A percentile compares a stretch with the other conserved stretches of the same genome.
These are phyloP conservation scores for Claviceps citrina DNA, from an alignment of 2,329 filamentous ascomycete genomes.

Conservation along the genomic window DNA sequence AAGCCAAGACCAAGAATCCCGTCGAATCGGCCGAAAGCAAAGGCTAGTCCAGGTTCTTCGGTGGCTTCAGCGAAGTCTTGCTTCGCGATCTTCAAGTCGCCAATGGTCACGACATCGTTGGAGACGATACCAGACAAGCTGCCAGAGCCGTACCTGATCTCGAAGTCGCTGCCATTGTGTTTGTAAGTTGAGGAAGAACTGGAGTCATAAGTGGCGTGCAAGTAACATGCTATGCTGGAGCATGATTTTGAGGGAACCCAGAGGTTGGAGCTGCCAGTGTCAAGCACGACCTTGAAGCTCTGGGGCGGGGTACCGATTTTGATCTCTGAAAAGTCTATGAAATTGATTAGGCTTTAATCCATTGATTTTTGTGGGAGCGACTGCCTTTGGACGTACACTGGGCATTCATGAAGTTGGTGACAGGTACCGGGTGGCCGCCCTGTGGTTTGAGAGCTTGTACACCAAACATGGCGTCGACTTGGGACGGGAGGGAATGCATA, in stretches of 20 bases:
- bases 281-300: conserved; percentile 93
- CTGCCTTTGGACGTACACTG: conserved; percentile 55
- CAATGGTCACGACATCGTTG: conserved; percentile 71
- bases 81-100: conserved; percentile 72
- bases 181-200: conserved; percentile 78
- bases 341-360: background rate
- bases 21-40: conserved; percentile 94
- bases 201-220: conserved; percentile 94
- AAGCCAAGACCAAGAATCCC: conserved; percentile 91
- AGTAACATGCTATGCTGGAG: conserved; percentile 91
- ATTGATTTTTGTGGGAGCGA: background rate
- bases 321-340: conserved; percentile 88
- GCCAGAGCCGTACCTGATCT: conserved; percentile 91
- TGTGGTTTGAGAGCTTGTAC: conserved; percentile 51
- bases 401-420: conserved; percentile 96
- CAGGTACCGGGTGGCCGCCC: conserved; percentile 63
- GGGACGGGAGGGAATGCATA: conserved; percentile 57
- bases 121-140: conserved; percentile 89
- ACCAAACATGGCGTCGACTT: conserved; percentile 66
- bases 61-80: conserved; percentile 97
- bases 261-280: conserved; percentile 96
- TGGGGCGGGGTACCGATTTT: conserved; percentile 82
- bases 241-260: conserved; percentile 92
- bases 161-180: conserved; percentile 82
- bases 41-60: conserved; percentile 85